These are phyloP conservation scores for Azolla pinnata DNA, from an alignment of 75 land plant species.

Conservation along the genomic window DNA sequence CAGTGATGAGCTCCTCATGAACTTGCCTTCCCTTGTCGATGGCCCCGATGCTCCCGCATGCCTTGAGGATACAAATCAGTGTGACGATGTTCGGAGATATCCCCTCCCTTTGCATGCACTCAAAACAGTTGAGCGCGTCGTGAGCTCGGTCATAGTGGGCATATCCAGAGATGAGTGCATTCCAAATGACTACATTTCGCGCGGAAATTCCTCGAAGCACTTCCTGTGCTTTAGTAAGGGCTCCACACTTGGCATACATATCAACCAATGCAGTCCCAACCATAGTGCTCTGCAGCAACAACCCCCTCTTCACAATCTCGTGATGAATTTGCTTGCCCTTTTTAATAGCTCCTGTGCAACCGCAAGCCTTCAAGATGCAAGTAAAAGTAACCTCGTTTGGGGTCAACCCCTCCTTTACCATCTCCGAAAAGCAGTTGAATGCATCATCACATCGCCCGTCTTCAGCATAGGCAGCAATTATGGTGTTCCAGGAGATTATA, in stretches of 20 bases:
- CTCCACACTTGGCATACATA: neutral
- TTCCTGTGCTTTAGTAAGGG: neutral
- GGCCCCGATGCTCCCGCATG: neutral
- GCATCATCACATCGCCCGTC: too few species aligned
- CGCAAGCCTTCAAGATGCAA: neutral
- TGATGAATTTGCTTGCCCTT: neutral
- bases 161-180: slow-evolving; percentile 34
- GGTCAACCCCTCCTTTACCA: too few species aligned
- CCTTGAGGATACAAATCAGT: neutral
- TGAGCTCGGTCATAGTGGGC: slow-evolving; percentile 32
- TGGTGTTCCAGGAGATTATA: too few species aligned
- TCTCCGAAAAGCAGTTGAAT: too few species aligned
- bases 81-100: neutral
- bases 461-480: too few species aligned
- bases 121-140: slow-evolving; percentile 17
- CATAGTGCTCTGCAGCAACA: neutral
- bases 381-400: neutral
- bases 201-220: slow-evolving; percentile 13
- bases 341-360: neutral
- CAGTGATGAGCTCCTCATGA: neutral
- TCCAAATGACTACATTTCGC: slow-evolving; percentile 32
- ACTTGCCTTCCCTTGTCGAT: too few species aligned
- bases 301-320: neutral
- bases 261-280: neutral
- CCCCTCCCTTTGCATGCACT: slow-evolving; percentile 13